Evolutionary conservation across 345 rosid species (phyloP), one percentile per base, ranked within the genome.

Genomic region (Camelina neglecta): DNA sequence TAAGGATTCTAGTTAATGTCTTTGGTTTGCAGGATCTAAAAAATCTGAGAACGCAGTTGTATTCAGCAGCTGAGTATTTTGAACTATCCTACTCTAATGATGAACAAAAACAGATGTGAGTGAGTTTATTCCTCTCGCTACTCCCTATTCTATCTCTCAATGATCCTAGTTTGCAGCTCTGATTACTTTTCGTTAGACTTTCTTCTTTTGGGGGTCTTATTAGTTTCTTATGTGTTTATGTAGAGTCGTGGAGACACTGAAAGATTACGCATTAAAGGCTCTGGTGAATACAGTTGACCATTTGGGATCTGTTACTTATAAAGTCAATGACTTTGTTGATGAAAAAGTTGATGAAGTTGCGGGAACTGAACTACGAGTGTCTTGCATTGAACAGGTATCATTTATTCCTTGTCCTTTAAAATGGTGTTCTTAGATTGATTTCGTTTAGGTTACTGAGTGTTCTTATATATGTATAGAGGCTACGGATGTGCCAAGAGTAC

Each of bases 261-360:
- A 86, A 84, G 98, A 93, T 80, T 94, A 94, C 62, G 91, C 97
- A 11, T 79, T 92, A 72, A 87, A 92, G 79, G 98, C 98, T 70
- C 78, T 94, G 35, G 97, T 94, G 73, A 94, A 90, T 74, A 94
- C 98, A 1, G 94, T 94, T 78, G 98, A 94, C 73, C 98, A 94
- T 84, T 82, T 94, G 58, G 98, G 98, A 23, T 92, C 98, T 11
- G 89, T 90, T 71, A 92, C 97, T 2, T 94, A 86, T 69, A 90
- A 89, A 85, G 96, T 94, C 51, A 89, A 84, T 65, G 92, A 94
- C 79, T 83, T 94, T 48, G 78, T 94, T 10, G 95, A 94, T 45
- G 96, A 83, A 78, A 92, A 94, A 74, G 96, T 90, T 31, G 96
- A 91, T 35, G 90, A 94, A 81, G 97, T 94, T 58, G 81, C 85